A percentile compares a stretch with the other conserved stretches of the same genome.
Conservation (phyloP, 768 basidiomycete species). For the Collybia nuda region DNA sequence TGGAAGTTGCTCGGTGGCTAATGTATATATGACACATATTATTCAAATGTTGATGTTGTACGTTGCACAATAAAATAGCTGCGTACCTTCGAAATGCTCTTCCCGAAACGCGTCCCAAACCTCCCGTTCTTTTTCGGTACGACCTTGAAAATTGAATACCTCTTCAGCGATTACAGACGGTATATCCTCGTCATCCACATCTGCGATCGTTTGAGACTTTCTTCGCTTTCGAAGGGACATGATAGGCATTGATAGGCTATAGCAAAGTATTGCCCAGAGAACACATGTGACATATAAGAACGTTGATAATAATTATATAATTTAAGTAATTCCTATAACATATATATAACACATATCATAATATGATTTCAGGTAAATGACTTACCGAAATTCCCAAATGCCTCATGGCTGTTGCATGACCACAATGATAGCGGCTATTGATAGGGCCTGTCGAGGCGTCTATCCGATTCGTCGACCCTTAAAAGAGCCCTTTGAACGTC, state of each 20-base stretch:
- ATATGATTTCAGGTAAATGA: too few relatives aligned
- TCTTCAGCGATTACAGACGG: background rate
- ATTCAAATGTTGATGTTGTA: too few relatives aligned
- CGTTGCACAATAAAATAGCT: background rate
- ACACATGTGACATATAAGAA: too few relatives aligned
- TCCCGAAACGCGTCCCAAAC: conserved; percentile 78
- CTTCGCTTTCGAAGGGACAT: conserved; percentile 48
- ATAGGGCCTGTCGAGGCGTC: background rate
- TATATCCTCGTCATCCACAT: conserved; percentile 21
- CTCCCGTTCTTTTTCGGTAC: conserved; percentile 53
- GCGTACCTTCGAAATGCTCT: conserved; percentile 74
- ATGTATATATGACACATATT: background rate
- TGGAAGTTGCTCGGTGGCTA: conserved; percentile 80
- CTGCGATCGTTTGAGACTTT: conserved; percentile 39
- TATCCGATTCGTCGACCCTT: conserved; percentile 4
- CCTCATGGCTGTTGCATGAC: too few relatives aligned
- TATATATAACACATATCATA: too few relatives aligned
- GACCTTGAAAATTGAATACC: too few relatives aligned
- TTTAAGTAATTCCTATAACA: too few relatives aligned
- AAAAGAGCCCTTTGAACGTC: background rate
- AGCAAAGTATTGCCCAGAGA: too few relatives aligned
- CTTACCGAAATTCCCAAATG: too few relatives aligned
- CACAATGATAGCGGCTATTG: too few relatives aligned
- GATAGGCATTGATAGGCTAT: too few relatives aligned
- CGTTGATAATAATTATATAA: too few relatives aligned